Base-by-base conservation (phyloP, 1,284 basidiomycete genomes). In the Marasmius sp. region DNA sequence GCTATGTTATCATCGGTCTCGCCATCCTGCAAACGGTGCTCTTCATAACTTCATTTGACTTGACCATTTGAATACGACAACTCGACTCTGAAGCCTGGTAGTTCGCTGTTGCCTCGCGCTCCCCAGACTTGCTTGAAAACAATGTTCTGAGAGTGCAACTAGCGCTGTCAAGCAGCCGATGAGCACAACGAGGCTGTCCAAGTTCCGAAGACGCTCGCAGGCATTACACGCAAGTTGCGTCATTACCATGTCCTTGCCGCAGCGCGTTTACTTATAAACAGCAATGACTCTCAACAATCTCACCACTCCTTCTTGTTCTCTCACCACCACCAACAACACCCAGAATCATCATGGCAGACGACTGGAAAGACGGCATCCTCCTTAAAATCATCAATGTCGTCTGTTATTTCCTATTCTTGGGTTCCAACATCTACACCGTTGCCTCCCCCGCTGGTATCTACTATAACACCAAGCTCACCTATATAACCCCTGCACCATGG, bases 401-500 rank as follows among this genome's bases (percentile, higher is more conserved):
- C 58, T 85, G 88, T 50, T 94, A 92, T 72, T 79, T 92, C 68
- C 77, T 91, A 67, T 93, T 95, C 80, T 80, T 95, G n/a, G 91
- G 93, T 41, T 91, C 89, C 64, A 96, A 96, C 75, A 83, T 94
- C 59, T 97, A 95, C 81, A 88, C 88, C 50, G 84, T 94, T 64
- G 87, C 93, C 2, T 84, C 86, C 0, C 89, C 90, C 0, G 80
- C 83, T 50, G 86, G 85, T 68, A 82, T 88, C 57, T 92, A 92
- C 76, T 85, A 80, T 71, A 75, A 79, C 64, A 86, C 83, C 57
- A 92, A 92, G 74, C 86, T 91, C 69, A 96, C 94, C 6, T 97
- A 95, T 74, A 79, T 97, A 63, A 96, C 94, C 0, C 95, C 95
- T 38, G 92, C 93, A 22, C 87, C 90, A 37, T 97, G 92, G 87